Base-by-base conservation (phyloP, 441 rosid species). In the Geranium incanum region DNA sequence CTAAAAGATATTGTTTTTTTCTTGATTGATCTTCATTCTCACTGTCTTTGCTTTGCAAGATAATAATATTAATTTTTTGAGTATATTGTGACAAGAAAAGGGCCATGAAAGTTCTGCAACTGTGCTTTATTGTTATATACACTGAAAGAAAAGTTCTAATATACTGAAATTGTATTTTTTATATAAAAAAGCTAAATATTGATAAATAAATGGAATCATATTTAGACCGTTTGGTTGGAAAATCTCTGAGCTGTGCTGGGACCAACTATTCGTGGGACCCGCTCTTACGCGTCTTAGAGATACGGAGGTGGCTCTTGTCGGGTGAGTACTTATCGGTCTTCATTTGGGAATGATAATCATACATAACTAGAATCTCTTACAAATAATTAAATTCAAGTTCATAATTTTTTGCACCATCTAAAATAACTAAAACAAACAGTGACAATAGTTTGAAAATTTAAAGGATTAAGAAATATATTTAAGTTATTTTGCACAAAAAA, bases 271-370 rank as follows among this genome's bases (percentile, higher is more conserved):
- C 12, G 4, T 21, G 84, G 87, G 85, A 71, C 83, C 90, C 78
- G 36, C 77, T 48, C 65, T 71, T 7, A 86, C 88, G 87, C 86
- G 90, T 80, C 80, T 74, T 84, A 50, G 73, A 48, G 77, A 67
- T 52, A 37, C 55, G 8, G 72, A 3, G 52, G 13, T 45, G 52
- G 52, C 13, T 45, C 52, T 45, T 45, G 52, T 45, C 52, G 6
- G 13, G 13, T 45, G 11, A 13, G 13, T 45, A 45, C 52, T 9
- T 45, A 11, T 8, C 52, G 52, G 52, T 45, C 13, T 45, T 9
- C 6, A 8, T 45, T 11, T 45, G 33, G 1, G 33, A 28, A 28
- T 28, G 33, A 28, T 28, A 21, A 21, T 21, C 21, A 21, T 21
- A 28, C 33, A 28, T 28, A 28, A 28, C 33, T 28, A 28, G 2